A percentile compares a stretch with the other conserved stretches of the same genome.
Conservation (phyloP, 2,329 filamentous ascomycete genomes). For the Botryotinia convoluta region DNA sequence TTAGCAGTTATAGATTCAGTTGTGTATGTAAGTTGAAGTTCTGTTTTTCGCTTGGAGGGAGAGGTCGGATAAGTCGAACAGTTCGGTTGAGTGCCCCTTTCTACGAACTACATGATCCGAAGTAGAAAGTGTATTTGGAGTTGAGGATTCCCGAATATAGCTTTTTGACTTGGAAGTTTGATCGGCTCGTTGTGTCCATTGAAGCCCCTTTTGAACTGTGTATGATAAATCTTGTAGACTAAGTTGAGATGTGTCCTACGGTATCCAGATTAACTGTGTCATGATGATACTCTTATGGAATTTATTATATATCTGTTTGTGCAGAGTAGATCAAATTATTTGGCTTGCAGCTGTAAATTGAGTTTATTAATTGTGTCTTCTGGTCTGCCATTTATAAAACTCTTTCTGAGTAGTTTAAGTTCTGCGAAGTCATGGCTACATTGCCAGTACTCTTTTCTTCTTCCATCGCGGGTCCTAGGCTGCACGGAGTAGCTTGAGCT, state of each 20-base stretch:
- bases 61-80: neutral
- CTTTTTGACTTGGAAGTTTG: neutral
- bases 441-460: too few relatives aligned
- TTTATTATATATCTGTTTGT: neutral
- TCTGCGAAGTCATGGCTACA: neutral
- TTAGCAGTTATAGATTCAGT: neutral
- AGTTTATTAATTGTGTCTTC: neutral
- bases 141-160: fast-evolving
- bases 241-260: neutral
- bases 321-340: neutral
- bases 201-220: neutral
- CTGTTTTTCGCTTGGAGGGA: neutral
- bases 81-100: neutral
- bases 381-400: neutral
- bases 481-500: neutral
- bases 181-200: neutral
- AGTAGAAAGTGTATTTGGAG: too few relatives aligned
- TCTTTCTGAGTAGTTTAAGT: neutral
- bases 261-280: too few relatives aligned
- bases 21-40: neutral
- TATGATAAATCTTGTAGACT: neutral
- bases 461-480: neutral
- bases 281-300: too few relatives aligned
- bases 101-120: neutral
- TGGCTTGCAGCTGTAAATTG: neutral